Base-by-base conservation (phyloP, 2,329 filamentous ascomycete genomes). In the Talaromyces sp. region DNA sequence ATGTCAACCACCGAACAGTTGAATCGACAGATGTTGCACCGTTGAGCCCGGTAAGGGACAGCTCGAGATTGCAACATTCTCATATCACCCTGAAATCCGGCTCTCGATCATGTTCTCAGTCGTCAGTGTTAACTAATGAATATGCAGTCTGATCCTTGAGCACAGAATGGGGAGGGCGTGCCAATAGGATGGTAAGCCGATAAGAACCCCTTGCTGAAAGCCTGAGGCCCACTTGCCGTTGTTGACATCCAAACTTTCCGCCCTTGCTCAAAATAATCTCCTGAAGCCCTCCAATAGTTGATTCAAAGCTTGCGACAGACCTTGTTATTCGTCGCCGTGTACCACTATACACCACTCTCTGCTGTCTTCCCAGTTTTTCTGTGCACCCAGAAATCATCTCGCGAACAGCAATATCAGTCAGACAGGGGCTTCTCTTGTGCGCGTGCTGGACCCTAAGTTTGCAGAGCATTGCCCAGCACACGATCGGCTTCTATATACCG, bases 161-260 rank as follows among this genome's bases (percentile, higher is more conserved):
- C 45, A 45, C 11, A 48, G 6, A 47, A 19, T 19, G 13, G 45
- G 11, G 11, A 48, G 19, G 24, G 47, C 24, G 13, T 24, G 13
- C 56, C 56, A 59, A 45, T 59, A 31, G 56, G 56, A 19, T 33
- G 22, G 24, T 31, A 45, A 45, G 22, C 56, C 27, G 35, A 59
- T 22, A 5, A 43, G 39, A 16, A 33, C 27, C 47, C 39, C 35
- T 59, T 41, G 56, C 39, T 9, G 10, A 8, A 48, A 48, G 45
- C 45, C 22, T 1, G 24, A 37, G 43, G n/a, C 39, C 56, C 56
- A 45, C 56, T 59, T 59, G 37, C 56, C 56, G 39, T 43, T 59
- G 56, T 59, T 59, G 56, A 59, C 56, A 59, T 59, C 22, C 56
- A 58, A 58, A 16, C 24, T 19, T 37, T 39, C 35, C 35, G 35